These are phyloP conservation scores for Euphorbia lathyris DNA, from an alignment of 345 rosid genomes.

Conservation along the genomic window DNA sequence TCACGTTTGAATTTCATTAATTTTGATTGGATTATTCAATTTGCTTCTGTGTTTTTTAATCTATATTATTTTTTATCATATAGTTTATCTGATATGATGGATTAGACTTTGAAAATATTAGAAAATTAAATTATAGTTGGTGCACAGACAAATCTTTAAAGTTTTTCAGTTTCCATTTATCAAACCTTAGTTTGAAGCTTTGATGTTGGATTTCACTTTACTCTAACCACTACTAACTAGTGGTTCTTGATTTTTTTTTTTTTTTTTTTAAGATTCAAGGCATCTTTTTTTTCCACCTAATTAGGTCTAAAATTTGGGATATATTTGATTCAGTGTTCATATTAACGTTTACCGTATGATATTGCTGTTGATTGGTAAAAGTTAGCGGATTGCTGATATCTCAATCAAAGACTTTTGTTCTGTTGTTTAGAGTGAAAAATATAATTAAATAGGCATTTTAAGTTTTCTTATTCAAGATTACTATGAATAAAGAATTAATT, in stretches of 20 bases:
- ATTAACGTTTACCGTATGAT: too few species aligned
- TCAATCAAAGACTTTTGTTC: too few species aligned
- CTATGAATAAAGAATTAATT: not conserved
- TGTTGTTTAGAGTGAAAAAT: too few species aligned
- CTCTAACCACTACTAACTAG: not conserved
- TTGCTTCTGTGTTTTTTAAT: not conserved
- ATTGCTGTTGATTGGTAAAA: too few species aligned
- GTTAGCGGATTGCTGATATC: too few species aligned
- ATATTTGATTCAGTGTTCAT: too few species aligned
- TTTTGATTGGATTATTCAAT: not conserved
- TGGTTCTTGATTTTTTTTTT: constrained; percentile 3
- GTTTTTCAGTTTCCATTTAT: not conserved
- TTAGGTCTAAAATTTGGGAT: too few species aligned
- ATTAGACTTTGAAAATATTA: constrained; percentile 13
- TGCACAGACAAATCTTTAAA: constrained; percentile 1
- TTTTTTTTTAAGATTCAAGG: constrained; percentile 4
- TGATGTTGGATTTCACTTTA: constrained; percentile 4
- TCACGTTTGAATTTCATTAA: not conserved
- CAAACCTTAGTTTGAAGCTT: not conserved
- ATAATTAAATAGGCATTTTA: too few species aligned
- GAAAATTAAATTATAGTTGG: not conserved
- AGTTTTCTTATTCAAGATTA: not conserved
- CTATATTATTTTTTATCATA: not conserved
- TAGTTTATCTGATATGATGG: constrained; percentile 16
- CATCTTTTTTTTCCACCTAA: not conserved